Conservation (phyloP, 1,139 yeast species). For the Pichia sorboxylosa region DNA sequence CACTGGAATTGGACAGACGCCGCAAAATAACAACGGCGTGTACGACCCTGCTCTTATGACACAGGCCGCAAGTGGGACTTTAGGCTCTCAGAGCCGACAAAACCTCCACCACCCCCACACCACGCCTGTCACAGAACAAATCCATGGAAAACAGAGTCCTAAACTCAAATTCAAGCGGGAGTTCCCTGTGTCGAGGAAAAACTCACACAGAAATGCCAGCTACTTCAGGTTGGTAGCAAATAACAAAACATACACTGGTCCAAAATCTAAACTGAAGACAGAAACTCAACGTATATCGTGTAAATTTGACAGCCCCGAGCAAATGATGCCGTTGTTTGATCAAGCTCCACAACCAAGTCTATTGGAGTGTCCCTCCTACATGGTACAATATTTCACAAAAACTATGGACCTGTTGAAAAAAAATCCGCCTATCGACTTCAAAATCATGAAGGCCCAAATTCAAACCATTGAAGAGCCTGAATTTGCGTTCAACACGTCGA, state of each 20-base stretch:
- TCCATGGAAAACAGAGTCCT: no score
- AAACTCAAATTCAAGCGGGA: no score
- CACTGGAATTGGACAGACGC: no score
- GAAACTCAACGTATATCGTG: constrained; percentile 1
- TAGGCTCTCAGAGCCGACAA: no score
- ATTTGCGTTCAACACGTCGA: no score
- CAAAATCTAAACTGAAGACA: not conserved
- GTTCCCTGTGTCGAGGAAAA: constrained; percentile 13
- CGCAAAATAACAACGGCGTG: no score
- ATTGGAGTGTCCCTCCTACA: constrained; percentile 12
- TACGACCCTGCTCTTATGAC: no score
- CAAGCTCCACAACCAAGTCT: constrained; percentile 8
- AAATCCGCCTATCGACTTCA: constrained; percentile 8
- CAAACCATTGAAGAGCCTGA: no score
- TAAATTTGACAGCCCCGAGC: constrained; percentile 5
- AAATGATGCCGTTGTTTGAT: constrained; percentile 9
- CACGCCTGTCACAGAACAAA: no score
- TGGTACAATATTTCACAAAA: constrained; percentile 14
- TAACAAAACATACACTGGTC: not conserved
- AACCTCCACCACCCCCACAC: no score
- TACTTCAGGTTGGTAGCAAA: constrained; percentile 8
- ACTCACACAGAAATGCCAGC: constrained; percentile 12
- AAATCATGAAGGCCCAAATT: constrained; percentile 10
- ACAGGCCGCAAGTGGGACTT: no score
- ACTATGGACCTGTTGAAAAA: constrained; percentile 9